A percentile compares a stretch with the other conserved stretches of the same genome.
Conservation (phyloP, 306 rosid genomes). For the Quercus cerris region DNA sequence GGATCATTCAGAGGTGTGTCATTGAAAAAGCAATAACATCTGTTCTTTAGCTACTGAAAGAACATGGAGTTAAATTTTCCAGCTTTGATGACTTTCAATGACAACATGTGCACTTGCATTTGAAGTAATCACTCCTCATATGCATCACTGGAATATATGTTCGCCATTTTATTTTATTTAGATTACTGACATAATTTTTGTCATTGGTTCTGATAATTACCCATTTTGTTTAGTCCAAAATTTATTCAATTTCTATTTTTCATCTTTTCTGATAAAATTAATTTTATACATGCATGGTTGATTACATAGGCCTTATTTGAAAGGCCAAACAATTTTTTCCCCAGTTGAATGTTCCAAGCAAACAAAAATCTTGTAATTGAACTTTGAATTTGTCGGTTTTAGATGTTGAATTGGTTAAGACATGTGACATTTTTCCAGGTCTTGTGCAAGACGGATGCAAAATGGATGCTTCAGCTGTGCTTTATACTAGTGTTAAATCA, state of each 20-base stretch:
- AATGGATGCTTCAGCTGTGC: conserved; percentile 81
- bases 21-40: too few relatives aligned
- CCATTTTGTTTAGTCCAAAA: neutral
- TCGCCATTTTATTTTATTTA: neutral
- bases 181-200: neutral
- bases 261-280: neutral
- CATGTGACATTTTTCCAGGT: conserved; percentile 46
- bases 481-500: conserved; percentile 85
- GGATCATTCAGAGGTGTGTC: neutral
- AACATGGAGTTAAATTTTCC: neutral
- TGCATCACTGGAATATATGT: neutral
- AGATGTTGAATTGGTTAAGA: conserved; percentile 11
- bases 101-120: neutral
- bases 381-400: conserved; percentile 4
- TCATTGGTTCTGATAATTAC: neutral
- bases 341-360: conserved; percentile 5
- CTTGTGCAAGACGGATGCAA: conserved; percentile 88
- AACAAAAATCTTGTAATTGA: conserved; percentile 1
- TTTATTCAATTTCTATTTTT: neutral
- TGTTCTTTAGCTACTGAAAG: neutral
- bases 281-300: neutral
- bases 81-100: neutral
- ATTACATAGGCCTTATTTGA: neutral
- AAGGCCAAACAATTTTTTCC: neutral
- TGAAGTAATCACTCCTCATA: neutral